These are phyloP conservation scores for Penicillium sp. DNA, from an alignment of 2,329 filamentous ascomycete genomes.

Conservation along the genomic window DNA sequence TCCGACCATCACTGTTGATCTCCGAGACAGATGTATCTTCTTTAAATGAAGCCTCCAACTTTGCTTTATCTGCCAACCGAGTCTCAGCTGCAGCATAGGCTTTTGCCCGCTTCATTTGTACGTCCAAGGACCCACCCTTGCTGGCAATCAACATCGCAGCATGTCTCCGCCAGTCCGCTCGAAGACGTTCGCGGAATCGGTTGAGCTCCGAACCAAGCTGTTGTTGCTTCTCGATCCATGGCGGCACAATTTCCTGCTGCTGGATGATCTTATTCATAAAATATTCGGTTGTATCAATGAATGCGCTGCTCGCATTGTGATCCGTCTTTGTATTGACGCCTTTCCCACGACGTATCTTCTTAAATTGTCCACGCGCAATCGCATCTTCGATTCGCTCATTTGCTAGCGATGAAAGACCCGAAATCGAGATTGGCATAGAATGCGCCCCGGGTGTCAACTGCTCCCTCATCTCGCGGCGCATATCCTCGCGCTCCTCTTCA, in stretches of 20 bases:
- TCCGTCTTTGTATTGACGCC: conserved; percentile 71
- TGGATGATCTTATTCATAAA: conserved; percentile 99
- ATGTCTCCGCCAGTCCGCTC: conserved; percentile 81
- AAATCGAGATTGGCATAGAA: conserved; percentile 71
- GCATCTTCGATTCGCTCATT: conserved; percentile 94
- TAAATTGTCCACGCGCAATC: conserved; percentile 86
- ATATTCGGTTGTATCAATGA: conserved; percentile 94
- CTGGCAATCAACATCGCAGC: conserved; percentile 76
- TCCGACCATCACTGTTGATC: conserved; percentile 29
- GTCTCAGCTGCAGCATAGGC: conserved; percentile 74
- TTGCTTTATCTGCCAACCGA: conserved; percentile 29
- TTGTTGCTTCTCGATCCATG: conserved; percentile 99
- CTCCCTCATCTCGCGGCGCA: conserved; percentile 73
- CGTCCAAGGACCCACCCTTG: conserved; percentile 69
- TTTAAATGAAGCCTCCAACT: conserved; percentile 27
- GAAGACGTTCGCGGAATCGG: conserved; percentile 70
- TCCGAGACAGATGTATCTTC: conserved; percentile 14
- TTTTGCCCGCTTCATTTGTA: conserved; percentile 70
- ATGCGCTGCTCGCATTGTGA: conserved; percentile 77
- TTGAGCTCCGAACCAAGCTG: conserved; percentile 70
- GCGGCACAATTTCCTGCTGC: conserved; percentile 89
- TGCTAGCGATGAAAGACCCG: conserved; percentile 77
- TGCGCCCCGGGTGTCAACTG: conserved; percentile 73
- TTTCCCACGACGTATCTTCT: conserved; percentile 76
- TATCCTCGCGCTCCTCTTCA: conserved; percentile 69